Conservation (phyloP, 306 rosid species). For the Cercis canadensis region DNA sequence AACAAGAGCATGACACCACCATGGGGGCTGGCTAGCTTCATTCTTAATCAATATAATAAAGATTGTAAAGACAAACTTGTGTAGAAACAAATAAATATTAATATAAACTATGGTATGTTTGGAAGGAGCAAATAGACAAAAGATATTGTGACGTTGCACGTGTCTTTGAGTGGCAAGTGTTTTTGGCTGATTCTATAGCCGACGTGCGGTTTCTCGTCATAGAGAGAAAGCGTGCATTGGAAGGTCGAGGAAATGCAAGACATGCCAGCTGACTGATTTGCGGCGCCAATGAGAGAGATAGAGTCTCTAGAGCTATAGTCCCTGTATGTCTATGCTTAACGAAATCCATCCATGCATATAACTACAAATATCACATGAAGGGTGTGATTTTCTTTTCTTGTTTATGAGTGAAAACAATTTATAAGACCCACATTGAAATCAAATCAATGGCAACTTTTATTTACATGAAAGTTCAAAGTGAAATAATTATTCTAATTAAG, state of each 20-base stretch:
- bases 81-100: not conserved
- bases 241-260: conserved; percentile 8
- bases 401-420: no score
- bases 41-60: not conserved
- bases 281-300: conserved; percentile 32
- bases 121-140: conserved; percentile 12
- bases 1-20: conserved; percentile 15
- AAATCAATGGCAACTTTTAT: not conserved
- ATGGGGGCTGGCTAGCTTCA: not conserved
- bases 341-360: conserved; percentile 26
- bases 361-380: conserved; percentile 34
- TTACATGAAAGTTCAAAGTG: no score
- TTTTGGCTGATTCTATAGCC: not conserved
- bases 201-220: conserved; percentile 1
- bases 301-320: no score
- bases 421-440: conserved; percentile 8
- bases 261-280: conserved; percentile 22
- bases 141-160: conserved; percentile 17
- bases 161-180: conserved; percentile 29
- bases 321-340: not conserved
- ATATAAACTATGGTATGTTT: conserved; percentile 2
- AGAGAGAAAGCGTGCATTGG: conserved; percentile 34
- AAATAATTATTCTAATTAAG: no score
- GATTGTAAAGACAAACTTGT: not conserved
- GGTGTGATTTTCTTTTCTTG: no score